These are phyloP conservation scores for Candida taoyuanica DNA, from an alignment of 805 yeast genomes.

Conservation along the genomic window DNA sequence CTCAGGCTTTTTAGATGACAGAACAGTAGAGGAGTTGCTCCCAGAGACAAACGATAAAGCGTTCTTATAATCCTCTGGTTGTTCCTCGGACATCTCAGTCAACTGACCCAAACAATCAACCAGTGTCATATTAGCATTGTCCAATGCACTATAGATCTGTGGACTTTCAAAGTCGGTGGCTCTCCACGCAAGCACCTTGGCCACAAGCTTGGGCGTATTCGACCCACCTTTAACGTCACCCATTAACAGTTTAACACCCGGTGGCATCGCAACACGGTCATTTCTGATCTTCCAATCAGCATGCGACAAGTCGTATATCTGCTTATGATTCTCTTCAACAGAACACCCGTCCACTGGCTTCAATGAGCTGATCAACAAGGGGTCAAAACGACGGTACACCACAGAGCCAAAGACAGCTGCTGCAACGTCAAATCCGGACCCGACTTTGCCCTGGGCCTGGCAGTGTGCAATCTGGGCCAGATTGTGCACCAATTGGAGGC, in stretches of 20 bases:
- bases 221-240: constrained; percentile 94
- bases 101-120: constrained; percentile 45
- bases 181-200: constrained; percentile 69
- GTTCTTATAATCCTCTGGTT: constrained; percentile 34
- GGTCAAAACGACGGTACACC: constrained; percentile 70
- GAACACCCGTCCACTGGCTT: constrained; percentile 26
- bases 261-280: constrained; percentile 59
- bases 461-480: constrained; percentile 88
- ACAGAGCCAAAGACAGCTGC: constrained; percentile 92
- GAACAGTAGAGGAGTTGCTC: constrained; percentile 10
- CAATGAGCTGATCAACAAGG: constrained; percentile 41
- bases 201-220: constrained; percentile 87
- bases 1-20: constrained; percentile 1
- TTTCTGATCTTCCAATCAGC: constrained; percentile 60
- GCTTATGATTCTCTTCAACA: constrained; percentile 24
- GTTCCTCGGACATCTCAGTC: constrained; percentile 27
- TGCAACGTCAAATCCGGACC: constrained; percentile 97
- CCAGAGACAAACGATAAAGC: constrained; percentile 21
- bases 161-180: constrained; percentile 45
- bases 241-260: constrained; percentile 67
- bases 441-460: constrained; percentile 89
- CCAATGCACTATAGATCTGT: constrained; percentile 49
- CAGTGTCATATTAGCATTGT: constrained; percentile 54
- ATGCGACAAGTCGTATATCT: constrained; percentile 33
- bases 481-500: constrained; percentile 57